Evolutionary conservation across 345 rosid species (phyloP).

Genomic region (Citrus australasica): DNA sequence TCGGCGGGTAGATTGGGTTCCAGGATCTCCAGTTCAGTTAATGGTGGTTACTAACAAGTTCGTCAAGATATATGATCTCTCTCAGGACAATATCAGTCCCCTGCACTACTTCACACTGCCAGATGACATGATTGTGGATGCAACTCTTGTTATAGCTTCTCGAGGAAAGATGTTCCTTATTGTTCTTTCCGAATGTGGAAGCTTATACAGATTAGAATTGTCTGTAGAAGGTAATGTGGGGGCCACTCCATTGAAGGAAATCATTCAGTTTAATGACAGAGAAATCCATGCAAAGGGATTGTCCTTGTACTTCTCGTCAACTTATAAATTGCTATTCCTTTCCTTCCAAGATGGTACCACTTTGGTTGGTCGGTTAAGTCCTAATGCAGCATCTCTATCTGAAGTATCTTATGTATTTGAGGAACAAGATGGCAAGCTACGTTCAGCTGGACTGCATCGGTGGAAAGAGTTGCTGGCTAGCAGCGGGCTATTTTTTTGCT

Average conservation of each 20-base stretch:
- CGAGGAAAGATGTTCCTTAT: constrained; percentile 78
- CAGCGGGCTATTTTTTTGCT: constrained; percentile 77
- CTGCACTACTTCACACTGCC: constrained; percentile 84
- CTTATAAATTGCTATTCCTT: constrained; percentile 69
- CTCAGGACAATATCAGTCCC: constrained; percentile 96
- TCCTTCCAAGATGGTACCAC: constrained; percentile 90
- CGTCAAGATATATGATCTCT: constrained; percentile 91
- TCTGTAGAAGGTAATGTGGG: constrained; percentile 75
- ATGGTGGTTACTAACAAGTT: constrained; percentile 87
- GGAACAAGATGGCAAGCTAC: constrained; percentile 69
- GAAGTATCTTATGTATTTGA: constrained; percentile 74
- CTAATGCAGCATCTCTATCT: constrained; percentile 58
- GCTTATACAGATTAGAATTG: constrained; percentile 71
- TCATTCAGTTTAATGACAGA: constrained; percentile 52
- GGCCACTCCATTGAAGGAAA: constrained; percentile 81
- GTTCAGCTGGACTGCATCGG: constrained; percentile 79
- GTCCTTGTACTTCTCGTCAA: constrained; percentile 78
- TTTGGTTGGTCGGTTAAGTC: constrained; percentile 68
- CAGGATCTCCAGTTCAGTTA: constrained; percentile 91
- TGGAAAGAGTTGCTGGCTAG: constrained; percentile 86
- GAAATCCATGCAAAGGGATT: constrained; percentile 75
- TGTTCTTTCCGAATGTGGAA: constrained; percentile 86
- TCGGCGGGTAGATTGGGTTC: constrained; percentile 90
- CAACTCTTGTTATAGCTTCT: constrained; percentile 73
- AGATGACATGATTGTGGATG: constrained; percentile 83